A percentile compares a stretch with the other conserved stretches of the same genome.
Conservation (phyloP, 305 asterid species). For the Rubia balearica region DNA sequence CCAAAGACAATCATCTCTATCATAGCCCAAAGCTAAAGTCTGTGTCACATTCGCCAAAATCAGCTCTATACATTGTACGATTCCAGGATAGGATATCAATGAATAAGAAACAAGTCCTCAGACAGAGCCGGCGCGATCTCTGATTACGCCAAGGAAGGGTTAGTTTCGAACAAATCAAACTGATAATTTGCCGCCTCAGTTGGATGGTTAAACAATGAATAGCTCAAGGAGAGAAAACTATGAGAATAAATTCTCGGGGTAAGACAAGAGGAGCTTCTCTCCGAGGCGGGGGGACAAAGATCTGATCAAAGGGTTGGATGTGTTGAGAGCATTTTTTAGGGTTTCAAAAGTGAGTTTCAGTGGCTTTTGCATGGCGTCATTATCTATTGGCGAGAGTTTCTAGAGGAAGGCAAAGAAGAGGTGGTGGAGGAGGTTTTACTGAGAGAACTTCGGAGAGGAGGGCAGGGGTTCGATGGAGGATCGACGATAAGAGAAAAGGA, state of each 20-base stretch:
- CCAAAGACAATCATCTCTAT: slow-evolving; percentile 31
- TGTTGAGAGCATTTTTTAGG: slow-evolving; percentile 46
- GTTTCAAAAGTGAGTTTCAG: slow-evolving; percentile 49
- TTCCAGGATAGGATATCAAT: slow-evolving; percentile 39
- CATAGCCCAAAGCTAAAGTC: slow-evolving; percentile 17
- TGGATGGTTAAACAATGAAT: slow-evolving; percentile 33
- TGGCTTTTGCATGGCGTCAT: slow-evolving; percentile 29
- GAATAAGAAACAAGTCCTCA: slow-evolving; percentile 52
- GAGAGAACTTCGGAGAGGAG: slow-evolving; percentile 43
- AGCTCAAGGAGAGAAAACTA: slow-evolving; percentile 40
- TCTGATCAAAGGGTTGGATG: slow-evolving; percentile 33
- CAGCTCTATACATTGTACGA: slow-evolving; percentile 42
- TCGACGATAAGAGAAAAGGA: too few relatives aligned
- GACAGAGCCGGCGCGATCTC: slow-evolving; percentile 58
- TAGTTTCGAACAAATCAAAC: slow-evolving; percentile 33
- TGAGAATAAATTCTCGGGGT: slow-evolving; percentile 31
- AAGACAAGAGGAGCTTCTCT: slow-evolving; percentile 47
- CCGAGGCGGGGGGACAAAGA: slow-evolving; percentile 57
- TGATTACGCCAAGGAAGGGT: slow-evolving; percentile 43
- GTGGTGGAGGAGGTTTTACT: slow-evolving; percentile 44
- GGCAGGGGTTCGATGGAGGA: slow-evolving; percentile 45
- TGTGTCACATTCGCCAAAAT: slow-evolving; percentile 25
- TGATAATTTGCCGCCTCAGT: slow-evolving; percentile 39
- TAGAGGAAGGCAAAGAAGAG: slow-evolving; percentile 40
- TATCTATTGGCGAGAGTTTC: slow-evolving; percentile 22